Evolutionary conservation across 2,329 filamentous ascomycete species (phyloP).

Genomic region (Chrysoporthe puriensis): DNA sequence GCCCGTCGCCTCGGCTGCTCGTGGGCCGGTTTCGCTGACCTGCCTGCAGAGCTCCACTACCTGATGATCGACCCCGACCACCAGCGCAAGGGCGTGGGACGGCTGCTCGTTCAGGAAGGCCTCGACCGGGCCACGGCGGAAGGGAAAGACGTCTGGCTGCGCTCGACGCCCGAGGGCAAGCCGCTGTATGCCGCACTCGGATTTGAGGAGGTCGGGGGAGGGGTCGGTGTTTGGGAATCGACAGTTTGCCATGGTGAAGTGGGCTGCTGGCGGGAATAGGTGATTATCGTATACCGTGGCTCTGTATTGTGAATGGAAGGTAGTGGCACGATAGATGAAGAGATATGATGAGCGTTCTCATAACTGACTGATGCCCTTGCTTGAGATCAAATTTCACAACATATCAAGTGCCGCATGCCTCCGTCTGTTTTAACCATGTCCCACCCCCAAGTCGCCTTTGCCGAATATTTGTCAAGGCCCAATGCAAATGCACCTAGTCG

Average conservation of each 20-base stretch:
- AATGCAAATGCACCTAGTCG: too few species aligned
- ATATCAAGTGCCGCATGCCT: too few species aligned
- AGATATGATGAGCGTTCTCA: too few species aligned
- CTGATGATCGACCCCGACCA: conserved; percentile 34
- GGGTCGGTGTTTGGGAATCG: background rate
- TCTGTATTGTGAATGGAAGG: too few species aligned
- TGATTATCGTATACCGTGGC: too few species aligned
- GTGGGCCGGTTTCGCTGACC: background rate
- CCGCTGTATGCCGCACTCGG: conserved; percentile 33
- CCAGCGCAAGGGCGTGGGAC: conserved; percentile 35
- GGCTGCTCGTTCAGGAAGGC: conserved; percentile 32
- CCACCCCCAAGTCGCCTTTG: too few species aligned
- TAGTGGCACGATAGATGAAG: background rate
- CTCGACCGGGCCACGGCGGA: conserved; percentile 30
- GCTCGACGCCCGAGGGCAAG: conserved; percentile 31
- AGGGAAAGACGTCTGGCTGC: conserved; percentile 30
- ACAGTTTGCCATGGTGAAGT: conserved; percentile 19
- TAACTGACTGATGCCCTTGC: too few species aligned
- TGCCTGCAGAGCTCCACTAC: conserved; percentile 31
- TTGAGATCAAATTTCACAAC: too few species aligned
- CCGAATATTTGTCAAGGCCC: too few species aligned
- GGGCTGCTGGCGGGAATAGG: background rate
- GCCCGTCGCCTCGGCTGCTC: too few species aligned
- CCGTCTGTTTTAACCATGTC: too few species aligned
- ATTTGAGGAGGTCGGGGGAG: conserved; percentile 30